Evolutionary conservation across 169 alveolate genomes (phyloP), one percentile per base, ranked within the genome.

Genomic region (Miamiensis avidus): DNA sequence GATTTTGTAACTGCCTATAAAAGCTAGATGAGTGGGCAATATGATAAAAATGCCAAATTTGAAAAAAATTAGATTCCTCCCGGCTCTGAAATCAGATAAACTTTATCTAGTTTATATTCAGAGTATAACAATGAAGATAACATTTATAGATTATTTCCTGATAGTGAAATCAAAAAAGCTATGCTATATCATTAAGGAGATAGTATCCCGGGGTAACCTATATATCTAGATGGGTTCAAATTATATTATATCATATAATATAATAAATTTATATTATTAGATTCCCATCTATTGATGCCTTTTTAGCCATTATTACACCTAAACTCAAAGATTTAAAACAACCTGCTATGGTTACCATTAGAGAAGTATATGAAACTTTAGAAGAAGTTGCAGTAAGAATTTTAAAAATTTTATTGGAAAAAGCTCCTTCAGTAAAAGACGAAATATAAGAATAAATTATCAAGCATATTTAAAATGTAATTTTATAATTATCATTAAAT

Each of bases 151-250:
- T 31, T 91, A 76, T 93, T 90, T 79, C 78, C 97, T 6, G 99
- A 98, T 84, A 91, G 93, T 82, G 99, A 99, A 83, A 98, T 99
- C 32, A 98, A 98, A 90, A 93, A 94, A 87, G 99, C 99, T 27
- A 98, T 99, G 29, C 91, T 97, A 77, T 92, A 97, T 88, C 99
- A 98, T 88, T 99, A 98, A 89, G 99, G 99, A 28, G 99, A 98
- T 88, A 95, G 98, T 76, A 96, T 99, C 88, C 99, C 99, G 16
- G 99, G 99, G 69, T 49, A 49, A 49, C 4, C 4, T 11, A 49
- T 11, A 49, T 49, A n/a, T n/a, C 69, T 49, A 49, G 20, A 49
- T 49, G 4, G 4, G 20, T 49, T 49, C 20, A 11, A 11, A 11
- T 11, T 49, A 11, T 49, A 49, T 49, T 49, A 11, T 49, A 11